These are phyloP conservation scores for Thinopyrum elongatum DNA, from an alignment of 176 grass and related monocot species.

Conservation along the genomic window DNA sequence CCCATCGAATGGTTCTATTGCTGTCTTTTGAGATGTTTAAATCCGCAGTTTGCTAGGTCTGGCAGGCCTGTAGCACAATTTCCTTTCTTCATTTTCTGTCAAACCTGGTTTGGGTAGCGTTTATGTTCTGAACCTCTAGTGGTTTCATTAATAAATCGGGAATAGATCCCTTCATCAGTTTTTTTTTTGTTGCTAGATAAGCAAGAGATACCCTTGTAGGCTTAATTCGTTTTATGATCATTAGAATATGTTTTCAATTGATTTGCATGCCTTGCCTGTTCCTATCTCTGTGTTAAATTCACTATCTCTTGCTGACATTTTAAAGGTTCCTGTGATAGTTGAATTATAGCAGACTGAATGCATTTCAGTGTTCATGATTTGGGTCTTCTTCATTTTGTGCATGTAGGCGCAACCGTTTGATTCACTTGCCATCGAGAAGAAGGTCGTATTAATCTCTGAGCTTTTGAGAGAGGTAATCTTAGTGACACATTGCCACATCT, in stretches of 20 bases:
- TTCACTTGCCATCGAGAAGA: constrained; percentile 54
- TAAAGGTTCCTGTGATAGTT: background rate
- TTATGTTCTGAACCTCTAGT: no score
- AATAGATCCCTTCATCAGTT: no score
- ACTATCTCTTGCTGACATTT: background rate
- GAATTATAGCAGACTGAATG: background rate
- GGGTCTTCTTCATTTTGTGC: background rate
- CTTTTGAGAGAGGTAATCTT: constrained; percentile 55
- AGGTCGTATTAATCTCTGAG: constrained; percentile 42
- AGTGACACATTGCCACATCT: background rate
- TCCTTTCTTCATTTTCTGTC: no score
- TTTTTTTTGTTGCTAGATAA: background rate
- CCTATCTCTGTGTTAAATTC: background rate
- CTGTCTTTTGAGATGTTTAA: no score
- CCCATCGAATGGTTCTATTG: background rate
- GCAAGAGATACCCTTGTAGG: background rate
- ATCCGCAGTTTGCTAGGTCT: no score
- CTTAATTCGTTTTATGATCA: background rate
- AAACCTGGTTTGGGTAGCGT: no score
- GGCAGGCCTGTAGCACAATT: no score
- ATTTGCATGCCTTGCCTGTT: background rate
- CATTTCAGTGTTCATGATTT: background rate
- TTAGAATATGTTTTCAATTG: background rate
- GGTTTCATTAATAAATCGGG: no score
- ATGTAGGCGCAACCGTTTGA: constrained; percentile 57